Evolutionary conservation across 106 monocot genomes (phyloP), one percentile per base, ranked within the genome.

Genomic region (Acanthochlamys bracteata): DNA sequence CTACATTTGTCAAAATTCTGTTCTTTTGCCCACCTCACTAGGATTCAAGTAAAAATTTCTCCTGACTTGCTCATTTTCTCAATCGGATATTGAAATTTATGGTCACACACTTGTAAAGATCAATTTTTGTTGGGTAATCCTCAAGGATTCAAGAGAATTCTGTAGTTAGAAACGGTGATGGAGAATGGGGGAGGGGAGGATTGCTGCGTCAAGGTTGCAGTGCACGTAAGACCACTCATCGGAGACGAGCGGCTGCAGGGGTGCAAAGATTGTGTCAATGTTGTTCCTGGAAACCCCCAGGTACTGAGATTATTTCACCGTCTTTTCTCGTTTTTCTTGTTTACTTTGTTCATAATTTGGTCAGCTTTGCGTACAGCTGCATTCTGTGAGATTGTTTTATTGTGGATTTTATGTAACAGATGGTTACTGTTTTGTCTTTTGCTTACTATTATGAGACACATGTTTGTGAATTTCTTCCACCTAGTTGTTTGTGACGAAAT

Each of bases 161-260:
- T 49, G 9, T 17, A 49, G 17, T 24, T 12, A 11, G 24, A 61
- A 77, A 77, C 10, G 75, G 77, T 71, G 47, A 91, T 96, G 80
- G 95, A 90, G 69, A 80, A 78, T 64, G 84, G 88, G 6, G 55
- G 55, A 43, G 63, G 63, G 41, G 76, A 85, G 67, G 87, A 91
- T 69, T 96, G 95, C 83, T 80, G 90, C 52, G 95, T 96, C 16
- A 96, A 91, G 69, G 95, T 96, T 43, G 95, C 95, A 25, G 90
- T 96, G 14, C 95, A 96, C 65, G 68, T 91, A 69, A 55, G 95
- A 64, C 95, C 95, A 19, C 82, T 96, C 56, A 88, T 96, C 66
- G 86, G 84, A 7, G 90, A 88, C 45, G 95, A 96, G 78, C 69
- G 78, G 66, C 59, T 83, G 60, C 95, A 90, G 74, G 90, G 95